A percentile compares a stretch with the other conserved stretches of the same genome.
Conservation (phyloP, 352 stramenopile genomes). For the Pythium brachiatum region DNA sequence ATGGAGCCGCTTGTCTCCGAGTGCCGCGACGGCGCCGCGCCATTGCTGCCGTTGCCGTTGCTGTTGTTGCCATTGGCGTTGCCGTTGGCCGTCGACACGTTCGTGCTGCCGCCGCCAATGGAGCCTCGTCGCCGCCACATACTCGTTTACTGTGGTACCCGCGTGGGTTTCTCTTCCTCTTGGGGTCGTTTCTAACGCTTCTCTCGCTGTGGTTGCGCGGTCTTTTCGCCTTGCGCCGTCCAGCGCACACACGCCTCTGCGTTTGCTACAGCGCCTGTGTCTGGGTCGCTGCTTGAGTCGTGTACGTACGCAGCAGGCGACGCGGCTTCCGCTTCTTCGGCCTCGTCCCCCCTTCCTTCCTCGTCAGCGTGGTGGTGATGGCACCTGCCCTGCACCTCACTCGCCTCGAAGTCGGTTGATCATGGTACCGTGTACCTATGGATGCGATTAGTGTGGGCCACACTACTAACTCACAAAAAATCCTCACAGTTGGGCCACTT, state of each 20-base stretch:
- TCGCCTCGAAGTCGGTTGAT: constrained; percentile 5
- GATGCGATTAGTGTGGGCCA: not conserved
- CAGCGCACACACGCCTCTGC: not conserved
- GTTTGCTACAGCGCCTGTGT: not conserved
- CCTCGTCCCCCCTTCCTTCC: not conserved
- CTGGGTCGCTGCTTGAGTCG: not conserved
- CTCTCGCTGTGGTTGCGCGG: not conserved
- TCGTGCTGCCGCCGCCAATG: constrained; percentile 18
- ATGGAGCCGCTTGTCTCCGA: constrained; percentile 33
- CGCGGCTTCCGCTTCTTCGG: not conserved
- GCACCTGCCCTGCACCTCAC: constrained; percentile 1
- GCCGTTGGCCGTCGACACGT: not conserved
- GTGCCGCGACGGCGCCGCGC: constrained; percentile 13
- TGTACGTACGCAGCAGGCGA: constrained; percentile 1
- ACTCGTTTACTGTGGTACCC: no score
- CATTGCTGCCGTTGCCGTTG: constrained; percentile 11
- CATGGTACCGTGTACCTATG: constrained; percentile 4
- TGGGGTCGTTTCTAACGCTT: not conserved
- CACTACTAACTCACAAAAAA: not conserved
- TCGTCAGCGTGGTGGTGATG: constrained; percentile 1
- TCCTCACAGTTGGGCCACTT: not conserved
- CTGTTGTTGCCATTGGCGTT: not conserved
- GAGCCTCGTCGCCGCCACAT: constrained; percentile 29
- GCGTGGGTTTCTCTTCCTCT: no score
- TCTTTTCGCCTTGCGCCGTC: not conserved